Conservation (phyloP, 179 eudicot genomes). For the Silene coronaria region DNA sequence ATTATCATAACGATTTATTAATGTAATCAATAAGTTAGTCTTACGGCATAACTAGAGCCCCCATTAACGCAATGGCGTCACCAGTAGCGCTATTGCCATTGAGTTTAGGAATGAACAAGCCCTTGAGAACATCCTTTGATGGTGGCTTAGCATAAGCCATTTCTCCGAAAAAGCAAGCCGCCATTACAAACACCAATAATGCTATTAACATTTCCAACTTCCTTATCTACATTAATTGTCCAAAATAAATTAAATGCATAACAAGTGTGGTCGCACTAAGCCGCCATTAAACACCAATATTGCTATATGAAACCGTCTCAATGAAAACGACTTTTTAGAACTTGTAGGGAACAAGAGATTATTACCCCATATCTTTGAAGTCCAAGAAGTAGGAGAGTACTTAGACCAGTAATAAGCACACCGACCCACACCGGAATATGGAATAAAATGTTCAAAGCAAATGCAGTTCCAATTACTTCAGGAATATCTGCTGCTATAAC, state of each 20-base stretch:
- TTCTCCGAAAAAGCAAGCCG: conserved; percentile 75
- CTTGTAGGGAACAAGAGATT: no score
- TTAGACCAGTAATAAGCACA: conserved; percentile 69
- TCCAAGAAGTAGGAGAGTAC: conserved; percentile 77
- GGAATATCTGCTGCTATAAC: conserved; percentile 93
- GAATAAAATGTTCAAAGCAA: conserved; percentile 70
- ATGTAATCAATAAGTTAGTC: no score
- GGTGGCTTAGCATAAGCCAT: conserved; percentile 62
- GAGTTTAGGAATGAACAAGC: conserved; percentile 75
- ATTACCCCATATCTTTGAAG: conserved; percentile 82
- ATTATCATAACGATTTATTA: no score
- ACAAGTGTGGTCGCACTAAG: no score
- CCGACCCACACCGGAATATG: conserved; percentile 81
- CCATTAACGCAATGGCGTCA: conserved; percentile 71
- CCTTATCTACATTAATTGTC: conserved; percentile 55
- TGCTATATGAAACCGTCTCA: no score
- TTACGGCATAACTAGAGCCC: conserved; percentile 93
- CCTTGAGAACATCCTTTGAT: conserved; percentile 44
- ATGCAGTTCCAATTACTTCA: conserved; percentile 91
- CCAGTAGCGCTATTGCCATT: conserved; percentile 55
- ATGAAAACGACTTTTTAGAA: no score
- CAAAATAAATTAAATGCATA: no score
- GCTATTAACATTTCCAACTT: conserved; percentile 70
- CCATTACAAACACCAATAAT: conserved; percentile 60
- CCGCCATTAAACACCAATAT: no score